Base-by-base conservation (phyloP, 164 flowering plant species). In the Stephania yunnanensis region DNA sequence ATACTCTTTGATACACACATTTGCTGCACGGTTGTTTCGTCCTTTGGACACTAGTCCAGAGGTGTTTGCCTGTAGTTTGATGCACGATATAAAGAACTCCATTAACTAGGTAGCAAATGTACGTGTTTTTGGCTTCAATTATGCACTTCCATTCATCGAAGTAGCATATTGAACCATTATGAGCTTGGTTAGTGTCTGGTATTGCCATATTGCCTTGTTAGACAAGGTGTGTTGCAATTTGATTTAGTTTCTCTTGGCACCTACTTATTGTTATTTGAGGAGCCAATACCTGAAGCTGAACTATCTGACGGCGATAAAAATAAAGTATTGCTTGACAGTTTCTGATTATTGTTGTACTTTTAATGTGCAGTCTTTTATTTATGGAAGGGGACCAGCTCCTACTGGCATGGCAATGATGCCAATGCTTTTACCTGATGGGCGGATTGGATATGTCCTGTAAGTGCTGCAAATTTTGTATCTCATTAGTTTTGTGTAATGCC, bases 371-470 rank as follows among this genome's bases (percentile, higher is more conserved):
- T 91, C 93, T 0, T 46, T 92, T 86, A 83, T 93, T 15, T 93
- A 90, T 85, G 96, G 97, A 45, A 81, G 90, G 71, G 97, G 95
- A 15, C 84, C 91, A 1, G 78, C 84, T 77, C 92, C 98, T 74
- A 80, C 88, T 68, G 95, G 98, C 53, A 87, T 93, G 98, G 86
- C 92, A 45, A 93, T 93, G 98, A 89, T 90, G 84, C 98, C 98
- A 46, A 92, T 92, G 94, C 86, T 93, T 74, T 78, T 93, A 12
- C 95, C 97, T 71, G 98, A 92, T 84, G 97, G 98, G 73, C 83
- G 92, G 74, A 85, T 92, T 69, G 98, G 94, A 82, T 93, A 93
- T 84, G 97, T 93, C 67, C 74, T 93, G 97, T 93, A 86, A 92
- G 98, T 46, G 36, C 7, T 15, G 10, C 7, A 44, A 20, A 15